Base-by-base conservation (phyloP, 2,329 filamentous ascomycete genomes). In the Ceratocystis papillata region DNA sequence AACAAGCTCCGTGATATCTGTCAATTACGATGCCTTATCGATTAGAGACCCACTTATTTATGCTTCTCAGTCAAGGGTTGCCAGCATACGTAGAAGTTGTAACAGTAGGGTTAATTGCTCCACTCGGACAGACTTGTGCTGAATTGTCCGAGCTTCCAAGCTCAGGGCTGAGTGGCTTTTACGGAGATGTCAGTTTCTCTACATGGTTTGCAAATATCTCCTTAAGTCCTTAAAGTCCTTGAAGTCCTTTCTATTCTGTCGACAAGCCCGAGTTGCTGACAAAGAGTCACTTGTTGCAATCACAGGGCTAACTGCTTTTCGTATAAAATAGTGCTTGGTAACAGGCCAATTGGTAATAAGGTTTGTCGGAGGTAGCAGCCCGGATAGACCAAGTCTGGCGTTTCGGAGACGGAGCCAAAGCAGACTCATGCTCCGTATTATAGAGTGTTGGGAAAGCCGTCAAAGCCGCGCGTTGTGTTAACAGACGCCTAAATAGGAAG, bases 21-120 rank as follows among this genome's bases (percentile, higher is more conserved):
- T 64, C 63, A 64, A 64, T 64, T 45, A 64, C 50, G 63, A 30
- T 25, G 10, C 12, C 20, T 64, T 64, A 64, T 64, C 48, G 63
- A 64, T 64, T 57, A 59, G 25, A n/a, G 63, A 3, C 63, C 63
- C 63, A 64, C 33, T 62, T 62, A 62, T 62, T 60, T 28, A 5
- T 10, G 20, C 15, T 17, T 59, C 28, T 30, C 7, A 15, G 15
- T 2, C 30, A 17, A 62, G 60, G 60, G 60, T 62, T 62, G 30
- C 10, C 7, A n/a, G 33, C 15, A 55, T 55, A 12, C 1, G 0
- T 12, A 3, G 33, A 33, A 17, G 5, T 30, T 1, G 5, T 30
- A 17, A 5, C 12, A 8, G 1, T 59, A 37, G 55, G 55, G 55
- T 59, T 37, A 57, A 8, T 1, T 10, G 5, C 25, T n/a, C 8